Evolutionary conservation across 2,329 filamentous ascomycete genomes (phyloP), one percentile per base, ranked within the genome.

Genomic region (Sporothrix globosa): DNA sequence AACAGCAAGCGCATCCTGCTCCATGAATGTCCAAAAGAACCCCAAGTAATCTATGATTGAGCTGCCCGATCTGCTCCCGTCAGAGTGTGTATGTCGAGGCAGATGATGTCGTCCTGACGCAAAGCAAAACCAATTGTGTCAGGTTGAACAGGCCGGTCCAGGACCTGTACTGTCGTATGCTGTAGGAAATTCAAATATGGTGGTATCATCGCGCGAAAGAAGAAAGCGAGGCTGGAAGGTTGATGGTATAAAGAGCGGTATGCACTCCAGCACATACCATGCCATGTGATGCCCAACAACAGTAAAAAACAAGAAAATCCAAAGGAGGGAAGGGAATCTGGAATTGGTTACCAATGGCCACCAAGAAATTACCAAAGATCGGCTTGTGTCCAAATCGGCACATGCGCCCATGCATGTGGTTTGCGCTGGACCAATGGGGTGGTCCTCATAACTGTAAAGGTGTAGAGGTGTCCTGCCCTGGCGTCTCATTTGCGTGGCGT

Each of bases 121-220:
- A 17, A 6, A 58, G 27, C 54, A 60, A 41, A 44, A 27, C 14
- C 39, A 54, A 30, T 30, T 24, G 11, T 54, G 52, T 61, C 39
- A 11, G 17, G 7, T 50, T 7, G 56, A 11, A 61, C 56, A 61
- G 34, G 34, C 34, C 17, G 9, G n/a, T 44, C 7, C 34, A 17
- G 58, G 58, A 44, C 58, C 39, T 44, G n/a, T n/a, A n/a, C n/a
- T n/a, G n/a, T n/a, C n/a, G n/a, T 68, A 56, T 68, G 66, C 34
- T 7, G 50, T 63, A 27, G 13, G 21, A 56, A 56, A 46, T n/a
- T 19, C 46, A 56, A 48, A 58, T 56, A 9, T 58, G 66, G 52
- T 68, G 66, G 66, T 68, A 68, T 68, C 66, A 48, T 68, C 66
- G 66, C 39, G 52, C 50, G 14, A 56, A 68, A 30, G 17, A 39